Conservation (phyloP, 2,329 filamentous ascomycete genomes). For the Penicillium sp. region DNA sequence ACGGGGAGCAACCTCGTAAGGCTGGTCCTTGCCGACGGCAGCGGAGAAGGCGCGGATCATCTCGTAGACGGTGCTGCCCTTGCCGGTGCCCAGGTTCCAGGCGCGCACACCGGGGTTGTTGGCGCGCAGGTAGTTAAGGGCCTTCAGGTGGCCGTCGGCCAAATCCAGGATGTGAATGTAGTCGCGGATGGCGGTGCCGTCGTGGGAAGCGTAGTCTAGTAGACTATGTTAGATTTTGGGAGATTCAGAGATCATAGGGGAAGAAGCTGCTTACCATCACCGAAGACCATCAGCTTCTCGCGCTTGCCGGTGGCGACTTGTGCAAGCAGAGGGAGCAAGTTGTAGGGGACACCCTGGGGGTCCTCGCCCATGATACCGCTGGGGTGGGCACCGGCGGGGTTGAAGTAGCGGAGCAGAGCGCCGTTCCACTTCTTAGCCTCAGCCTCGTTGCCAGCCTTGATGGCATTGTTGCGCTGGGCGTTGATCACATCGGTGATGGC, state of each 20-base stretch:
- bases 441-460: conserved; percentile 71
- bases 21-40: conserved; percentile 79
- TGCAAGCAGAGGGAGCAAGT: conserved; percentile 87
- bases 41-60: conserved; percentile 93
- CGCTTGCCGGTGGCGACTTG: conserved; percentile 95
- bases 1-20: conserved; percentile 81
- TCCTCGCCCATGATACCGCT: conserved; percentile 98
- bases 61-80: conserved; percentile 92
- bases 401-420: conserved; percentile 93
- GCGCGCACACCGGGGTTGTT: conserved; percentile 77
- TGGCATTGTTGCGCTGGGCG: conserved; percentile 76
- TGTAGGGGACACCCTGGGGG: conserved; percentile 91
- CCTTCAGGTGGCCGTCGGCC: conserved; percentile 55
- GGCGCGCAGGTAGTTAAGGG: conserved; percentile 64
- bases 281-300: conserved; percentile 91
- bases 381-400: conserved; percentile 91
- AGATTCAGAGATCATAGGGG: neutral
- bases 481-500: conserved; percentile 90
- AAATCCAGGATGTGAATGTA: conserved; percentile 67
- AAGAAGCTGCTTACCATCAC: conserved; percentile 66
- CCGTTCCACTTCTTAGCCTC: conserved; percentile 83
- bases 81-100: conserved; percentile 95
- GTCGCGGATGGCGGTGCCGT: conserved; percentile 62
- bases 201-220: conserved; percentile 69
- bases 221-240: neutral